These are phyloP conservation scores for Neonectria sp. DNA, from an alignment of 2,329 filamentous ascomycete genomes.

Conservation along the genomic window DNA sequence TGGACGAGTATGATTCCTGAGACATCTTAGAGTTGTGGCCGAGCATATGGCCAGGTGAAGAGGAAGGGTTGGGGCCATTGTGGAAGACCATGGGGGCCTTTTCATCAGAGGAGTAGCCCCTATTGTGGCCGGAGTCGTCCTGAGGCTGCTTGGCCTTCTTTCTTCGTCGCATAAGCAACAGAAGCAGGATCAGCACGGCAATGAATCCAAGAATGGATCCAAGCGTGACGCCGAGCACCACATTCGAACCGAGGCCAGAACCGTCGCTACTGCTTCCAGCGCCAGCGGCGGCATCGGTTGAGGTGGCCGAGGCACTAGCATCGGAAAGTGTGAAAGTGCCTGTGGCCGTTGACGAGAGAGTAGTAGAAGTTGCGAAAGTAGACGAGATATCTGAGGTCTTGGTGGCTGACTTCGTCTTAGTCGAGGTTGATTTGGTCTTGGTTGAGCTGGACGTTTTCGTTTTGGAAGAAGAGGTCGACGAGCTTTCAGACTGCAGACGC, in stretches of 20 bases:
- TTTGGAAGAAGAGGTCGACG: conserved; percentile 35
- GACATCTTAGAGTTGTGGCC: conserved; percentile 69
- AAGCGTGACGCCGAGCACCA: conserved; percentile 85
- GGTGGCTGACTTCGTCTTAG: conserved; percentile 46
- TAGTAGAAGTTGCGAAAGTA: conserved; percentile 46
- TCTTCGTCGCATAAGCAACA: conserved; percentile 70
- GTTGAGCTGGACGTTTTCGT: conserved; percentile 17
- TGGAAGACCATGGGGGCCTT: conserved; percentile 69
- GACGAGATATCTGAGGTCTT: conserved; percentile 41
- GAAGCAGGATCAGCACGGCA: conserved; percentile 77
- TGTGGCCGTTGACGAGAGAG: conserved; percentile 37
- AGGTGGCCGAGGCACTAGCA: conserved; percentile 42
- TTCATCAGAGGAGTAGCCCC: conserved; percentile 66
- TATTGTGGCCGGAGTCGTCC: conserved; percentile 61
- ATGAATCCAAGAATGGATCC: conserved; percentile 85
- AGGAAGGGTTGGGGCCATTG: conserved; percentile 57
- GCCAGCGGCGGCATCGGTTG: conserved; percentile 45
- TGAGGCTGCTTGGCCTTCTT: conserved; percentile 64
- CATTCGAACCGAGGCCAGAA: conserved; percentile 58
- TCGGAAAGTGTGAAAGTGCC: conserved; percentile 46
- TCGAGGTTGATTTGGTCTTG: conserved; percentile 42
- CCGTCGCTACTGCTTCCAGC: conserved; percentile 46
- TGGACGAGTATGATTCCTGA: conserved; percentile 72
- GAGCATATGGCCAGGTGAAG: conserved; percentile 58
- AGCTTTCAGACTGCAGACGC: conserved; percentile 46